Evolutionary conservation across 495 filamentous ascomycete genomes (phyloP).

Genomic region (Letharia columbiana): DNA sequence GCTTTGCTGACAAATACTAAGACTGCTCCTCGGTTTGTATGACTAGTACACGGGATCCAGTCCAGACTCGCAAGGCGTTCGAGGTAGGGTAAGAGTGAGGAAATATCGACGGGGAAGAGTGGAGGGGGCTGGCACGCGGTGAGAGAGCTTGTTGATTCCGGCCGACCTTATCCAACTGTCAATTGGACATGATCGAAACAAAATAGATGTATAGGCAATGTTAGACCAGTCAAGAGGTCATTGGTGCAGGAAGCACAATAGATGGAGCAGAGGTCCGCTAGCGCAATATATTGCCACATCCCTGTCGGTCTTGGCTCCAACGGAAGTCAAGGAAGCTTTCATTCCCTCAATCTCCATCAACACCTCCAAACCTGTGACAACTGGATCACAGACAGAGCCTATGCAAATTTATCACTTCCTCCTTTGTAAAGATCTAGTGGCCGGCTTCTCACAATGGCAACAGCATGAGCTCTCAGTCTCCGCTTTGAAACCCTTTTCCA

Average conservation of each 20-base stretch:
- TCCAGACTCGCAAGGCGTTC: not conserved
- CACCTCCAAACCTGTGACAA: not conserved
- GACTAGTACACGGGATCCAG: not conserved
- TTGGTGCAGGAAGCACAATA: not conserved
- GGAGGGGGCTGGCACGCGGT: not conserved
- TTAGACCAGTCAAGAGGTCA: not conserved
- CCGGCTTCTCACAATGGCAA: not conserved
- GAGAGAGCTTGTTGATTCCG: not conserved
- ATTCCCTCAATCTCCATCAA: not conserved
- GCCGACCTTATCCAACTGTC: not conserved
- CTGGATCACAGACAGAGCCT: not conserved
- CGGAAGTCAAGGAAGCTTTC: not conserved
- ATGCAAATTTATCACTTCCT: not conserved
- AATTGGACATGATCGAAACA: not conserved
- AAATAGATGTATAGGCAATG: not conserved
- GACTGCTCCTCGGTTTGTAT: not conserved
- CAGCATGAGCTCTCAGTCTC: not conserved
- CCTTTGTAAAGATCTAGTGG: not conserved
- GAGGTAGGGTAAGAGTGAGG: not conserved
- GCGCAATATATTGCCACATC: slow-evolving; percentile 9
- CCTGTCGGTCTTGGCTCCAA: not conserved
- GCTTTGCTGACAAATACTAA: not conserved
- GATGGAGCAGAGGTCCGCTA: not conserved
- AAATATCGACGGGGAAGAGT: not conserved
- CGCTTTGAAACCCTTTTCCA: not conserved